Base-by-base conservation (phyloP, 2,329 filamentous ascomycete genomes). In the Diaporthe sp. region DNA sequence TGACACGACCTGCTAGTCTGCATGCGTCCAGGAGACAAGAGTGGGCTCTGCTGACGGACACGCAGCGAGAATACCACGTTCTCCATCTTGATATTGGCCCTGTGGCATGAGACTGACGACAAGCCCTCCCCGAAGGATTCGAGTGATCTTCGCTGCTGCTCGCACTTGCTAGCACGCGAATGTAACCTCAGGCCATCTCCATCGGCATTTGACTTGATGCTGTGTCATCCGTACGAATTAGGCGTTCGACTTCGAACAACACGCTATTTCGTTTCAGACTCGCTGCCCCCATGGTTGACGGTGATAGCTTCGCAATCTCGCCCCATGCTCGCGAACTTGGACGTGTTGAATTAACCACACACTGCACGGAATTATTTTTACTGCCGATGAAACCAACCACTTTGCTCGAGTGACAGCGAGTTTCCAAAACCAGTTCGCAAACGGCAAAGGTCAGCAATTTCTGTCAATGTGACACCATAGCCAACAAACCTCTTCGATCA, bases 31-130 rank as follows among this genome's bases (percentile, higher is more conserved):
- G 46, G 65, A 68, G 65, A 42, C 49, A 55, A 69, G n/a, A 69
- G 65, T 39, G 25, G 65, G 49, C 49, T 68, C 46, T 53, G 65
- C 65, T 55, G 28, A 55, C 34, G 65, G 65, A 22, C 34, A 55
- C n/a, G 17, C 34, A 69, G n/a, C 13, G 65, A 69, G 34, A 31
- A 69, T 69, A 55, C 65, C n/a, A 55, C 65, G 31, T 42, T 55
- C 65, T 53, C 65, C 65, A 69, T 69, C 34, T 42, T 53, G 65
- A 28, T 28, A 22, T 17, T 17, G n/a, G 49, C 34, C 15, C 49
- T 34, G n/a, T 69, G 65, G 65, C 46, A 69, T 69, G 46, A 68
- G 46, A 39, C n/a, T 42, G 65, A 69, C 65, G 65, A 69, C 49
- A 69, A 19, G 49, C 49, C 49, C 46, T 7, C 17, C 7, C 22